Percentiles rank a stretch among this genome's conserved stretches.
Evolutionary conservation across 139 green algal species (phyloP).

Genomic region (Chlorokybus atmophyticus): DNA sequence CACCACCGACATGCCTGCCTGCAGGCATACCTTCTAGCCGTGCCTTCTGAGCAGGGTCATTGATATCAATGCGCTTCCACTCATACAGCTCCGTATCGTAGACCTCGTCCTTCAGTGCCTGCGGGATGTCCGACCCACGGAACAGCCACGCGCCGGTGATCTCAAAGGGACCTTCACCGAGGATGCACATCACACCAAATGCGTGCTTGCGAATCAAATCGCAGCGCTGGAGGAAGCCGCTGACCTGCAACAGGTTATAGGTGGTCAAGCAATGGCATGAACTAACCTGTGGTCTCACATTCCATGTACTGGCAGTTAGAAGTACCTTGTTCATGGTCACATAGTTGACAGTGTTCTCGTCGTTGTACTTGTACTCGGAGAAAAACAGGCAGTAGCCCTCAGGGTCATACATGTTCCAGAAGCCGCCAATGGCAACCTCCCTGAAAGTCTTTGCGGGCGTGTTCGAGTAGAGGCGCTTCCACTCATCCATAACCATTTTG

Average conservation of each 20-base stretch:
- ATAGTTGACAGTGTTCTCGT: slow-evolving; percentile 53
- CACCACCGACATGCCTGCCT: too few species aligned
- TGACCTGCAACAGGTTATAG: too few species aligned
- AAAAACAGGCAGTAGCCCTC: slow-evolving; percentile 49
- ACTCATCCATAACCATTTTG: slow-evolving; percentile 46
- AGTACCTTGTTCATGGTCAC: slow-evolving; percentile 59
- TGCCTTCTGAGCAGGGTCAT: slow-evolving; percentile 25
- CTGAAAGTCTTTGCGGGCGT: slow-evolving; percentile 37
- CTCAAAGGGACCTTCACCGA: slow-evolving; percentile 37
- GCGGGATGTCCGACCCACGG: slow-evolving; percentile 39
- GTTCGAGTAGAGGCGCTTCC: slow-evolving; percentile 53
- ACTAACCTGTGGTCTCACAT: too few species aligned
- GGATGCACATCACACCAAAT: slow-evolving; percentile 54
- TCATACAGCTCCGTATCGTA: slow-evolving; percentile 49
- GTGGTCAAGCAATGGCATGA: too few species aligned
- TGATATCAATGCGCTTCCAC: slow-evolving; percentile 31
- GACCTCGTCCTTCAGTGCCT: slow-evolving; percentile 42
- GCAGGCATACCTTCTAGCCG: slow-evolving; percentile 37
- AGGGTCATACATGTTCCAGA: slow-evolving; percentile 33
- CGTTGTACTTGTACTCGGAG: slow-evolving; percentile 52
- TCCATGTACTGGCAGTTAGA: too few species aligned
- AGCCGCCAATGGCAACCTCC: slow-evolving; percentile 35
- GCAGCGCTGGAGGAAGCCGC: slow-evolving; percentile 48
- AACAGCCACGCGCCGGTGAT: slow-evolving; percentile 51
- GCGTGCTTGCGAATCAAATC: slow-evolving; percentile 48